These are phyloP conservation scores for Kodamaea sp. DNA, from an alignment of 1,139 yeast genomes.

Conservation along the genomic window DNA sequence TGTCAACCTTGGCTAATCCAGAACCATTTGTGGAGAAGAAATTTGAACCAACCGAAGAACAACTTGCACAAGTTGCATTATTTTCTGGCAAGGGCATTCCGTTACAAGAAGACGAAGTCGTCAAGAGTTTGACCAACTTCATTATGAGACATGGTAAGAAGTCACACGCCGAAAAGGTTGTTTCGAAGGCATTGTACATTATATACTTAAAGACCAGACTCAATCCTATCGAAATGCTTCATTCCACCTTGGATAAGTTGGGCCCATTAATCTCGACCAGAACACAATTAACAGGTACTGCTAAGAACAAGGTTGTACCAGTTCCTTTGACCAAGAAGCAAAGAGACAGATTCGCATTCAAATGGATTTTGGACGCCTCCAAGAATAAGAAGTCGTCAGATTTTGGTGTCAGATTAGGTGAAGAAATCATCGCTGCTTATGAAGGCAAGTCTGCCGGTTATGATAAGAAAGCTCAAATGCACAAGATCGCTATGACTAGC, in stretches of 20 bases:
- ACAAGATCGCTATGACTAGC: conserved; percentile 77
- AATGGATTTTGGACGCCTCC: conserved; percentile 86
- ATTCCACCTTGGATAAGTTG: conserved; percentile 71
- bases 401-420: conserved; percentile 84
- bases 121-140: conserved; percentile 76
- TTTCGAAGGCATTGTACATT: conserved; percentile 76
- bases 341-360: conserved; percentile 79
- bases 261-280: conserved; percentile 83
- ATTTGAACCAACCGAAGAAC: conserved; percentile 59
- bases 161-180: conserved; percentile 68
- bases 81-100: conserved; percentile 59
- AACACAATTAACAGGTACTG: conserved; percentile 79
- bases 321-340: conserved; percentile 79
- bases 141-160: conserved; percentile 94
- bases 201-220: conserved; percentile 66
- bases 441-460: conserved; percentile 80
- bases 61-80: conserved; percentile 49
- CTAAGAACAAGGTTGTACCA: conserved; percentile 78
- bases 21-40: conserved; percentile 34
- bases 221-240: conserved; percentile 76
- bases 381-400: conserved; percentile 75
- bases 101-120: conserved; percentile 58
- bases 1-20: conserved; percentile 34
- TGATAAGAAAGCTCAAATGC: conserved; percentile 80
- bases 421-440: conserved; percentile 75